Conservation (phyloP, 2,329 filamentous ascomycete genomes). For the Exophiala viscosa region DNA sequence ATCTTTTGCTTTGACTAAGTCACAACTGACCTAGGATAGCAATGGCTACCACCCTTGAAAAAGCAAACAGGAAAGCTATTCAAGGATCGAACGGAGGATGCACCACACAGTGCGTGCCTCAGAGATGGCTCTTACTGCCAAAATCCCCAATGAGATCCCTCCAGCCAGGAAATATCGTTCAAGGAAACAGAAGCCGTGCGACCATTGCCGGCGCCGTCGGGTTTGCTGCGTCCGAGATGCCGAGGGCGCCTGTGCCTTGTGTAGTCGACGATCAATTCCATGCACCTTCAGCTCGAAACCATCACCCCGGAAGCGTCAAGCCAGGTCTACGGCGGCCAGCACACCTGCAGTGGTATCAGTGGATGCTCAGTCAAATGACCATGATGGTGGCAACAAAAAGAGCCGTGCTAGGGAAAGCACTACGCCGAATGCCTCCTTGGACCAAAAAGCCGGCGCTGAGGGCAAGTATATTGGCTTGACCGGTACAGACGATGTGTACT, state of each 20-base stretch:
- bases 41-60: too few relatives aligned
- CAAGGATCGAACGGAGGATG: too few relatives aligned
- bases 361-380: background rate
- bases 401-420: background rate
- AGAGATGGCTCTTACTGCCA: background rate
- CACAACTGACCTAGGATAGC: too few relatives aligned
- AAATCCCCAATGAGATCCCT: background rate
- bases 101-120: too few relatives aligned
- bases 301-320: conserved; percentile 12
- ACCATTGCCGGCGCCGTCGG: conserved; percentile 15
- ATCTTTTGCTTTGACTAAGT: too few relatives aligned
- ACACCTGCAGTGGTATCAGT: background rate
- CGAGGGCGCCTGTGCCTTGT: conserved; percentile 16
- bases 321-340: background rate
- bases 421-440: background rate
- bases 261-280: conserved; percentile 17
- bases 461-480: conserved; percentile 16
- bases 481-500: conserved; percentile 19
- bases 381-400: background rate
- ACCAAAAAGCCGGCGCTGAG: conserved; percentile 1
- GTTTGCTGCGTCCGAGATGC: conserved; percentile 18
- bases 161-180: conserved; percentile 18
- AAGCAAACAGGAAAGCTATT: too few relatives aligned
- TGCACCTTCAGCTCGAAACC: conserved; percentile 19
- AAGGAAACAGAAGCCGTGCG: conserved; percentile 17